A percentile compares a stretch with the other conserved stretches of the same genome.
phyloP scores from a whole-genome alignment of 768 basidiomycete genomes.

The Naganishia randhawae region DNA sequence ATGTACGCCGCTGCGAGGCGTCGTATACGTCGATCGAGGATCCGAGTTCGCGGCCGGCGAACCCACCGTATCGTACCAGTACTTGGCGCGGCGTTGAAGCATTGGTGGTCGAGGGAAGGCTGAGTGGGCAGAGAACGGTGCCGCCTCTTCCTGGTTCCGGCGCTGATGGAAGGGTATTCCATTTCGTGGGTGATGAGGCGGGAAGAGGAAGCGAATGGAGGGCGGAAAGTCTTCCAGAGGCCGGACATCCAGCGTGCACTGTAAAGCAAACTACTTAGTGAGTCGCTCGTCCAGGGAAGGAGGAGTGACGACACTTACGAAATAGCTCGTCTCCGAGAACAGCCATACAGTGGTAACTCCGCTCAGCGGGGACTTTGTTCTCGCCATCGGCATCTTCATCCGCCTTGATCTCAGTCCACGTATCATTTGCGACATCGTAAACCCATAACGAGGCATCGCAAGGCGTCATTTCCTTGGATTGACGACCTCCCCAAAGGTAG shows the following conservation, averaged over 20 bases:
- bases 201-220: conserved; percentile 52
- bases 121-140: conserved; percentile 51
- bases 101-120: conserved; percentile 15
- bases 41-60: conserved; percentile 52
- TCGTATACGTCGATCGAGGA: conserved; percentile 51
- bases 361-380: conserved; percentile 47
- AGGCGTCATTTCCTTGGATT: conserved; percentile 52
- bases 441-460: conserved; percentile 50
- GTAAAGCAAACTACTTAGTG: conserved; percentile 47
- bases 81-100: conserved; percentile 31
- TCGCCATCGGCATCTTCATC: conserved; percentile 31
- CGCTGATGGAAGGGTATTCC: conserved; percentile 33
- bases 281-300: not conserved
- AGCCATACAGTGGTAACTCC: conserved; percentile 52
- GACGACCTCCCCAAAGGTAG: conserved; percentile 55
- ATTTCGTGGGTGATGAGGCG: conserved; percentile 37
- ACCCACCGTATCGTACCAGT: conserved; percentile 53
- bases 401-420: conserved; percentile 43
- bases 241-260: conserved; percentile 54
- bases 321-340: conserved; percentile 39
- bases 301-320: conserved; percentile 24
- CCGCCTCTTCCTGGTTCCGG: conserved; percentile 54
- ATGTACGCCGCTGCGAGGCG: conserved; percentile 27
- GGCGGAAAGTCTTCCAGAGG: conserved; percentile 49
- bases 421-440: conserved; percentile 32